Evolutionary conservation across 805 yeast species (phyloP), one percentile per base, ranked within the genome.

Genomic region (Candida coquimbonensis): DNA sequence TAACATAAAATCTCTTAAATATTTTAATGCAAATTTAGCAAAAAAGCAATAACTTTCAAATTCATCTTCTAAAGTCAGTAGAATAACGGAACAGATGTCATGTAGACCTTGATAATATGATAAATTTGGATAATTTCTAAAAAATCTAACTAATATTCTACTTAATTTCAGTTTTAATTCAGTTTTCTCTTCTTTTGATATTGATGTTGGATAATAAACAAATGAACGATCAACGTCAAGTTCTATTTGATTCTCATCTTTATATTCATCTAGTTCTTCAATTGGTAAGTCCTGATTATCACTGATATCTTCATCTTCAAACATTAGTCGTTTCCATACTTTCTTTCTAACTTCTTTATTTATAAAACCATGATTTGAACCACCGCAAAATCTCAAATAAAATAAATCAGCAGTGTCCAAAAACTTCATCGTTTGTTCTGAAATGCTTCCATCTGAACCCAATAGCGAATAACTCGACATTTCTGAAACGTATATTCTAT

Each of bases 31-130:
- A 40, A 88, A 66, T 29, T 65, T 60, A 45, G 80, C 82, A 42
- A 90, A 40, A 9, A 40, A 14, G 9, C 4, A 7, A 33, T 50
- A 55, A 1, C 51, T 65, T 7, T 80, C 55, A 19, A 56, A 57
- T 45, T 53, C 66, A 4, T 61, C 66, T 21, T 59, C 53, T 11
- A 80, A 77, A 1, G 83, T 76, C 16, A 83, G 59, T 5, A 85
- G 65, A 7, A 86, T 68, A 5, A 85, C 73, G 34, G 86, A 73
- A 1, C 87, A 89, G 19, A 93, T 69, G 56, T 93, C 98, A 63
- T 91, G 98, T 62, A 75, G 87, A 0, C 99, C 99, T 64, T 91
- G 99, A 62, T 89, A 91, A 63, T 91, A 91, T 48, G 78, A 70
- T 37, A 90, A 66, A 4, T 63, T 56, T 0, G 90, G 90, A 52